Evolutionary conservation across 2,329 filamentous ascomycete species (phyloP).

Genomic region (Tolypocladium paradoxum): DNA sequence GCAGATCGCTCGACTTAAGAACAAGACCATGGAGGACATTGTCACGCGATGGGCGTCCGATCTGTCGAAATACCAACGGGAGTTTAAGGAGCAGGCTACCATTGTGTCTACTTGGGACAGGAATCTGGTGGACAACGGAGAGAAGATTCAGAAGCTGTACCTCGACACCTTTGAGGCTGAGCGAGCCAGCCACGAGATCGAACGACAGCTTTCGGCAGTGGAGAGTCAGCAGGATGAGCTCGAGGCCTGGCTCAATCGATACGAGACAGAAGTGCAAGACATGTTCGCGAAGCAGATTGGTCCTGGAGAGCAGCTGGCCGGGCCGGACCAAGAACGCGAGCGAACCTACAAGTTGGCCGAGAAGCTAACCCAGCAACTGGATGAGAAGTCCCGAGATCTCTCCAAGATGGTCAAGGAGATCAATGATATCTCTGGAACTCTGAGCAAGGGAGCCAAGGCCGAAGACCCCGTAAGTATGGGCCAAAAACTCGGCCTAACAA

Average conservation of each 20-base stretch:
- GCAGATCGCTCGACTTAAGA: slow-evolving; percentile 82
- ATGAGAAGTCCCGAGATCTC: slow-evolving; percentile 88
- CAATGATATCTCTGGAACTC: slow-evolving; percentile 78
- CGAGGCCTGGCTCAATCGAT: slow-evolving; percentile 76
- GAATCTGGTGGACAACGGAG: slow-evolving; percentile 82
- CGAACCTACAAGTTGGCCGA: slow-evolving; percentile 93
- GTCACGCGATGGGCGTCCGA: slow-evolving; percentile 95
- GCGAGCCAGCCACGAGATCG: slow-evolving; percentile 83
- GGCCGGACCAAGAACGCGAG: slow-evolving; percentile 91
- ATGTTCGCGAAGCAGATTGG: slow-evolving; percentile 73
- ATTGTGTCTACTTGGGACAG: slow-evolving; percentile 88
- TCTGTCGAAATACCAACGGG: slow-evolving; percentile 90
- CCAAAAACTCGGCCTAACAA: slow-evolving; percentile 5
- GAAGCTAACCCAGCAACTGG: slow-evolving; percentile 79
- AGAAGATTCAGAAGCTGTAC: slow-evolving; percentile 91
- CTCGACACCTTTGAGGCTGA: slow-evolving; percentile 88
- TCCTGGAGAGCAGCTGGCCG: slow-evolving; percentile 64
- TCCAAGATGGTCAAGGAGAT: slow-evolving; percentile 98
- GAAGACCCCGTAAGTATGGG: slow-evolving; percentile 66
- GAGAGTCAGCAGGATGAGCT: slow-evolving; percentile 91
- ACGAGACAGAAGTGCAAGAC: slow-evolving; percentile 83
- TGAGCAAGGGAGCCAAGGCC: slow-evolving; percentile 81
- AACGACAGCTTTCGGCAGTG: slow-evolving; percentile 78
- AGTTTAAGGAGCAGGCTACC: slow-evolving; percentile 83
- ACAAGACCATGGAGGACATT: slow-evolving; percentile 99